Evolutionary conservation across 2,329 filamentous ascomycete genomes (phyloP).

Genomic region (Colletotrichum graminicola): DNA sequence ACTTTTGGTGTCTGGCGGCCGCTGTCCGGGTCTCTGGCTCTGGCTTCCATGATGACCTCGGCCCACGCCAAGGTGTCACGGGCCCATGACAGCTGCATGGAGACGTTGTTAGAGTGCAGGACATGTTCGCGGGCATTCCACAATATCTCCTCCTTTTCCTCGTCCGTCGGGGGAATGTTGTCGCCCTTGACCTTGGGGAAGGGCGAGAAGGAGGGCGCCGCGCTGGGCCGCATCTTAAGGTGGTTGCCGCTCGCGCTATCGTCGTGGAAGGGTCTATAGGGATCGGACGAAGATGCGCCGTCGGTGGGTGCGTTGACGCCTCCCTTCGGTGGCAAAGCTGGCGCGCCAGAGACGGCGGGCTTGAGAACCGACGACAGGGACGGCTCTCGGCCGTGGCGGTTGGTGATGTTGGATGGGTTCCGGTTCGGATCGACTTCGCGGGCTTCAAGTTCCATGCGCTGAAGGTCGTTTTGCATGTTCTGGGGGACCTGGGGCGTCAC

Average conservation of each 20-base stretch:
- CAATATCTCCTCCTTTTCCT: conserved; percentile 91
- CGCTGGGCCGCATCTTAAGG: conserved; percentile 57
- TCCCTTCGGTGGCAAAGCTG: conserved; percentile 41
- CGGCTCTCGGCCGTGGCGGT: conserved; percentile 57
- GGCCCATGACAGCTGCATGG: conserved; percentile 97
- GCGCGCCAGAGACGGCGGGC: conserved; percentile 40
- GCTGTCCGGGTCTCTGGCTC: conserved; percentile 72
- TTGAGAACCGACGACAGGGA: conserved; percentile 57
- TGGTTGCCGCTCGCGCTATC: conserved; percentile 46
- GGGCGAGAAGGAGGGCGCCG: conserved; percentile 85
- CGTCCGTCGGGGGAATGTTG: conserved; percentile 92
- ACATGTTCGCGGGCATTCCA: conserved; percentile 87
- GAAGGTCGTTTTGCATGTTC: conserved; percentile 95
- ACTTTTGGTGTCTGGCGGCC: conserved; percentile 79
- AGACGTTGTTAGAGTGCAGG: conserved; percentile 91
- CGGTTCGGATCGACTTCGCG: conserved; percentile 60
- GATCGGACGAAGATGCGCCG: conserved; percentile 45
- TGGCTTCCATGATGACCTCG: conserved; percentile 84
- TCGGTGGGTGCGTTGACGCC: conserved; percentile 50
- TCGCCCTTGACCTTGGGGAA: conserved; percentile 90
- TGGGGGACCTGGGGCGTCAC: conserved; percentile 95
- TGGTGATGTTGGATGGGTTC: conserved; percentile 47
- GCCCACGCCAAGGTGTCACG: conserved; percentile 92
- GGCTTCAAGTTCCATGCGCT: conserved; percentile 88
- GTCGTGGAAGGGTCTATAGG: conserved; percentile 60